A percentile compares a stretch with the other conserved stretches of the same genome.
phyloP scores from a whole-genome alignment of 306 rosid genomes.

The Cicer bijugum region DNA sequence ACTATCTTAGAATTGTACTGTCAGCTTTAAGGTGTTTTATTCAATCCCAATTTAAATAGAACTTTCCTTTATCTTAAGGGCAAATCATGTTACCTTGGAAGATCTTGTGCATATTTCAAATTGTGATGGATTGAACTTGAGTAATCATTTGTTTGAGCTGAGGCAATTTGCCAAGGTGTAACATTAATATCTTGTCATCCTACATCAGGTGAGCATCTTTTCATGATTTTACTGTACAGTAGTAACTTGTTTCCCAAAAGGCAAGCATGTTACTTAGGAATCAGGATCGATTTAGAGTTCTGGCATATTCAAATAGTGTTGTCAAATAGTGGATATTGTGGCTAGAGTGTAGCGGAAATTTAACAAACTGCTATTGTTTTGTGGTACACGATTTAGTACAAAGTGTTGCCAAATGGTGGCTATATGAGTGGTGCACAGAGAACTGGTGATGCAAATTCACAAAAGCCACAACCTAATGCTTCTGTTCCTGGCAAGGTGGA shows the following conservation, averaged over 20 bases:
- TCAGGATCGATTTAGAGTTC: no score
- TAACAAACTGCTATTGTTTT: no score
- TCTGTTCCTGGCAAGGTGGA: slow-evolving; percentile 76
- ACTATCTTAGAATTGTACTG: slow-evolving; percentile 10
- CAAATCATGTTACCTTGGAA: no score
- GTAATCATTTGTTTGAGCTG: slow-evolving; percentile 37
- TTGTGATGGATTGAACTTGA: slow-evolving; percentile 49
- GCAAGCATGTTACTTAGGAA: no score
- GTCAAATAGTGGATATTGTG: no score
- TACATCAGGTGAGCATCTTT: slow-evolving; percentile 53
- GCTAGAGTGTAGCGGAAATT: no score
- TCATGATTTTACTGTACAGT: slow-evolving; percentile 16
- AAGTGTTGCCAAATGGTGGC: slow-evolving; percentile 4
- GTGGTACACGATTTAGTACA: no score
- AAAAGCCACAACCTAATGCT: slow-evolving; percentile 67
- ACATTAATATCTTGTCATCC: slow-evolving; percentile 58
- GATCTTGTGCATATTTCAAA: not conserved
- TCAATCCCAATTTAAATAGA: not conserved
- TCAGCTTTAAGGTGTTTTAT: slow-evolving; percentile 4
- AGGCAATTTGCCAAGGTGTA: slow-evolving; percentile 55
- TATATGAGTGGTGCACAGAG: slow-evolving; percentile 59
- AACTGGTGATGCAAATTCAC: slow-evolving; percentile 67
- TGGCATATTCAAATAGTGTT: no score
- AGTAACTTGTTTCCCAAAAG: slow-evolving; percentile 5
- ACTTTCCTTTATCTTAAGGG: no score